Base-by-base conservation (phyloP, 495 filamentous ascomycete species). In the Venustampulla echinocandica region DNA sequence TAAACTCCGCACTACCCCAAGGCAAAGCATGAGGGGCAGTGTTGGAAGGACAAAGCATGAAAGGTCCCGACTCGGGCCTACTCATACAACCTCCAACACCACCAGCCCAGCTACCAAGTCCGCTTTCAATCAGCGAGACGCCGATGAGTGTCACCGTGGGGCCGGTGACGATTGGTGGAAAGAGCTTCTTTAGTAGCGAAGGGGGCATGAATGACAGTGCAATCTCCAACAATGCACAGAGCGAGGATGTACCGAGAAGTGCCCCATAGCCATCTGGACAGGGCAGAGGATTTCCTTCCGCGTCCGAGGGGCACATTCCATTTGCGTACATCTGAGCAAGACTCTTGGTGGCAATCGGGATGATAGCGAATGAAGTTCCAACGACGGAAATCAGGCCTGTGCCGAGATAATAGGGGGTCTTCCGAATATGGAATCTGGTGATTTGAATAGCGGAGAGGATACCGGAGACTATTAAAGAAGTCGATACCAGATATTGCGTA, bases 331-430 rank as follows among this genome's bases (percentile, higher is more conserved):
- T 95, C 56, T 95, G 87, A 9, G 62, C 48, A 39, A 95, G 80
- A 0, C 80, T 84, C 18, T 85, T 85, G 5, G 75, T 72, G 9
- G 87, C 85, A 14, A 95, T 81, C 5, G 89, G 86, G 51, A 96
- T 92, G 39, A 87, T 85, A 15, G 87, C 74, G 63, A 95, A 95
- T 0, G 82, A 88, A 20, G 85, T 85, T 38, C 87, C 87, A 14
- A 94, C 85, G n/a, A 95, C 87, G 1, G 85, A 90, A 46, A 95
- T 85, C 36, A 95, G 64, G 1, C 90, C 90, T 0, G 90, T 95
- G 27, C 90, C 88, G 52, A 95, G 63, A 53, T 82, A 92, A 63
- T 94, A 78, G 15, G 81, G 83, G 4, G 87, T 93, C 44, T 75
- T 77, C 36, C 70, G 76, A 45, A 95, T 79, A 57, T 85, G 84